phyloP scores from a whole-genome alignment of 148 eudicot species.

The Fagopyrum tataricum region DNA sequence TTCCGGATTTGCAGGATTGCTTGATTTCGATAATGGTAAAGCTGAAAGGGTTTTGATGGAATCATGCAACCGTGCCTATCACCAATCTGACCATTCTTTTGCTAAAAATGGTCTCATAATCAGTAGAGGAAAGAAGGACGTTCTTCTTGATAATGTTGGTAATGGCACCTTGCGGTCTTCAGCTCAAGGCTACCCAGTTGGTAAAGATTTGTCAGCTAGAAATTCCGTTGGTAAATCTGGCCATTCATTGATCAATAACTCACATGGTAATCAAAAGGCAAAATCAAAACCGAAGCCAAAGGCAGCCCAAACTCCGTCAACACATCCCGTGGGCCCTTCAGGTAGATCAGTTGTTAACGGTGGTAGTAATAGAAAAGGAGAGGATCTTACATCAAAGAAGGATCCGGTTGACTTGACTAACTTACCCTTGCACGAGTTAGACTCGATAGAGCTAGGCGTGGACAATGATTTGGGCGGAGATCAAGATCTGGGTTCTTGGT shows the following conservation, averaged over 20 bases:
- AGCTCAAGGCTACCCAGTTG: slow-evolving; percentile 33
- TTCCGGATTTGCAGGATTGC: background rate
- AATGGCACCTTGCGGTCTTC: slow-evolving; percentile 35
- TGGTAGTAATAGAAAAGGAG: background rate
- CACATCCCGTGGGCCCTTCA: slow-evolving; percentile 39
- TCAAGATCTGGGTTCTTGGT: slow-evolving; percentile 16
- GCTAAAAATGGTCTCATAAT: slow-evolving; percentile 65
- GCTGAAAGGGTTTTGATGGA: slow-evolving; percentile 1
- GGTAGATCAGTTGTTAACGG: slow-evolving; percentile 10
- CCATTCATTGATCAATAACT: slow-evolving; percentile 41
- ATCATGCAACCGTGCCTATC: slow-evolving; percentile 27
- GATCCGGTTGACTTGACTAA: background rate
- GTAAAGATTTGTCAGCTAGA: slow-evolving; percentile 69
- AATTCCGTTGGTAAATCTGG: slow-evolving; percentile 33
- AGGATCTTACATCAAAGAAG: slow-evolving; percentile 20
- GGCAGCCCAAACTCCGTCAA: slow-evolving; percentile 50
- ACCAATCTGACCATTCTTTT: slow-evolving; percentile 53
- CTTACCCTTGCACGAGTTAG: slow-evolving; percentile 12
- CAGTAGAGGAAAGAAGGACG: slow-evolving; percentile 70
- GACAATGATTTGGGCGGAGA: background rate
- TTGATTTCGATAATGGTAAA: background rate
- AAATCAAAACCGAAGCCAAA: slow-evolving; percentile 86
- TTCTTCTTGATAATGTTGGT: slow-evolving; percentile 66
- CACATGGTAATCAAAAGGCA: slow-evolving; percentile 62
- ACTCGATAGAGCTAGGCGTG: slow-evolving; percentile 8